Percentiles rank a stretch among this genome's conserved stretches.
These are phyloP conservation scores for Aotearoamyces nothofagi DNA, from an alignment of 2,329 filamentous ascomycete species.

Conservation along the genomic window DNA sequence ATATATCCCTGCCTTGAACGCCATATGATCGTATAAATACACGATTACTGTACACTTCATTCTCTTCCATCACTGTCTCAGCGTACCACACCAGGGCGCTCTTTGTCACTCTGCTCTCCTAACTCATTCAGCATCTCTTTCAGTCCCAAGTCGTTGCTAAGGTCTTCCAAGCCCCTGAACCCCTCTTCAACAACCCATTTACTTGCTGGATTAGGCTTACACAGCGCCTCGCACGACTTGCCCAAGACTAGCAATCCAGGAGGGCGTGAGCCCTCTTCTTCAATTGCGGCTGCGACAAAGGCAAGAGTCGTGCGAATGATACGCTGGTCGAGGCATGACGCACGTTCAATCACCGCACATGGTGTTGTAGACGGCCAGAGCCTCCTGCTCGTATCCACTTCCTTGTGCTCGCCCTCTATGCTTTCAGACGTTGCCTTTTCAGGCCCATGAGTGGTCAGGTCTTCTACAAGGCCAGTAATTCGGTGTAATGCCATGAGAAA, in stretches of 20 bases:
- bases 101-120: not conserved
- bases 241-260: constrained; percentile 83
- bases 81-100: not conserved
- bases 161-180: constrained; percentile 53
- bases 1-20: too few relatives aligned
- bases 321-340: constrained; percentile 85
- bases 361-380: constrained; percentile 67
- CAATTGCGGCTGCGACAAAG: constrained; percentile 67
- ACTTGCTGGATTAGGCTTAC: constrained; percentile 36
- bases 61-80: not conserved
- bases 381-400: constrained; percentile 17
- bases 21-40: too few relatives aligned
- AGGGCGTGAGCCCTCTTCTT: constrained; percentile 76
- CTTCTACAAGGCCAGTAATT: constrained; percentile 56
- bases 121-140: too few relatives aligned
- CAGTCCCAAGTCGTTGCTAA: constrained; percentile 6
- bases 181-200: constrained; percentile 83
- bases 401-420: too few relatives aligned
- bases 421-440: constrained; percentile 18
- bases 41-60: too few relatives aligned
- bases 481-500: constrained; percentile 94
- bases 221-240: constrained; percentile 64
- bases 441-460: constrained; percentile 39
- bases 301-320: constrained; percentile 79
- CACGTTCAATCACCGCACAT: constrained; percentile 84